Conservation (phyloP, 768 basidiomycete species). For the Boletus pseudopeckii region DNA sequence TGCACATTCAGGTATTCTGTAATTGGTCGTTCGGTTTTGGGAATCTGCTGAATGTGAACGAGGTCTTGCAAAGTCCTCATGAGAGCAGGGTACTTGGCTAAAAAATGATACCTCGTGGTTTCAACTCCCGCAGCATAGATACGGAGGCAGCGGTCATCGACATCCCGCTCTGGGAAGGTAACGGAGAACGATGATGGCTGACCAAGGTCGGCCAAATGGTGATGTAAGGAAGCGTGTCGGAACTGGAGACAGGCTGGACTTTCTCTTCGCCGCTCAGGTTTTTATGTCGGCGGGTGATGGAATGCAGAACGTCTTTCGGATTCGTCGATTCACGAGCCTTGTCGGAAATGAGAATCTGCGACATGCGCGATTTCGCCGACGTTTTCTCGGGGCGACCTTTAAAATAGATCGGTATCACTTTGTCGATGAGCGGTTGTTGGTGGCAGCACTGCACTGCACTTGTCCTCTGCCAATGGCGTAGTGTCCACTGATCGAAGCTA, state of each 20-base stretch:
- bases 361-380: background rate
- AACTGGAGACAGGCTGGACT: no score
- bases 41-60: background rate
- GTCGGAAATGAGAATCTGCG: conserved; percentile 24
- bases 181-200: no score
- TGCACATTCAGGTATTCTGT: background rate
- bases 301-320: background rate
- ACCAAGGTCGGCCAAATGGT: no score
- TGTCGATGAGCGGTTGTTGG: conserved; percentile 13
- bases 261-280: background rate
- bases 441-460: conserved; percentile 17
- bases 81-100: background rate
- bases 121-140: conserved; percentile 8
- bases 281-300: background rate
- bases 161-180: background rate
- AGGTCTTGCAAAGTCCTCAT: background rate
- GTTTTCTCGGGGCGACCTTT: no score
- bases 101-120: conserved; percentile 5
- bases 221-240: no score
- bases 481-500: conserved; percentile 9
- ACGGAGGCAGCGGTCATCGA: conserved; percentile 8
- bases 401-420: conserved; percentile 15
- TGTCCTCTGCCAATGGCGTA: conserved; percentile 17
- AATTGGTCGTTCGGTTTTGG: background rate
- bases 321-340: background rate